These are phyloP conservation scores for Talaromyces sp. DNA, from an alignment of 2,329 filamentous ascomycete genomes.

Conservation along the genomic window DNA sequence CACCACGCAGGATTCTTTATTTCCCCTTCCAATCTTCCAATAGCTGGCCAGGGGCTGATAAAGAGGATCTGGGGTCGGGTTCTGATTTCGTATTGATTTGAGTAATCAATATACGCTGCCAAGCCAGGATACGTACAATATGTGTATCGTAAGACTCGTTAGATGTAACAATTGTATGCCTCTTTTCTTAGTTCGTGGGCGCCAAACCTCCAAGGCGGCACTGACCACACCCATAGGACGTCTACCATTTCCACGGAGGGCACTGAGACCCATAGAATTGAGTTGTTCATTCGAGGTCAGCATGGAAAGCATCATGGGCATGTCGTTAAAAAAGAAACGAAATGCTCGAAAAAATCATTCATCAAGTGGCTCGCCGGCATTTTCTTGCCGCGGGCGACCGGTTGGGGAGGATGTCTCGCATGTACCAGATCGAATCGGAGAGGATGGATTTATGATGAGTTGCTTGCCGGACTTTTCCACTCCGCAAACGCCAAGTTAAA, in stretches of 20 bases:
- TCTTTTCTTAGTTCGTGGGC: neutral
- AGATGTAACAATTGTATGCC: neutral
- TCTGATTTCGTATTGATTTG: conserved; percentile 4
- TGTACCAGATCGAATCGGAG: neutral
- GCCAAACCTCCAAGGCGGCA: neutral
- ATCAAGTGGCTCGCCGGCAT: neutral
- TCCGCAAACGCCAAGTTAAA: neutral
- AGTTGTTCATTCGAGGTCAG: neutral
- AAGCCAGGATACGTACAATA: neutral
- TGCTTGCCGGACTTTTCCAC: neutral
- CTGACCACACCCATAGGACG: neutral
- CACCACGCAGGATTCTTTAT: neutral
- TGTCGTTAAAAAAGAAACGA: neutral
- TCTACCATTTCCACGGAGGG: neutral
- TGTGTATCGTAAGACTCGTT: neutral
- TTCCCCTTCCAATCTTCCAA: neutral
- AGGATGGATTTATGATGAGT: neutral
- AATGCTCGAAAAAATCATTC: neutral
- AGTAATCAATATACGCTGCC: neutral
- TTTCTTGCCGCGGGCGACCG: neutral
- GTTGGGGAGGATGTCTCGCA: neutral
- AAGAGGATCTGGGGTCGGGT: neutral
- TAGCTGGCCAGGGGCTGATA: neutral
- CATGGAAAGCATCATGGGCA: neutral
- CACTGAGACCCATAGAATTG: neutral